Conservation (phyloP, 2,329 filamentous ascomycete genomes). For the Lojkania enalia region DNA sequence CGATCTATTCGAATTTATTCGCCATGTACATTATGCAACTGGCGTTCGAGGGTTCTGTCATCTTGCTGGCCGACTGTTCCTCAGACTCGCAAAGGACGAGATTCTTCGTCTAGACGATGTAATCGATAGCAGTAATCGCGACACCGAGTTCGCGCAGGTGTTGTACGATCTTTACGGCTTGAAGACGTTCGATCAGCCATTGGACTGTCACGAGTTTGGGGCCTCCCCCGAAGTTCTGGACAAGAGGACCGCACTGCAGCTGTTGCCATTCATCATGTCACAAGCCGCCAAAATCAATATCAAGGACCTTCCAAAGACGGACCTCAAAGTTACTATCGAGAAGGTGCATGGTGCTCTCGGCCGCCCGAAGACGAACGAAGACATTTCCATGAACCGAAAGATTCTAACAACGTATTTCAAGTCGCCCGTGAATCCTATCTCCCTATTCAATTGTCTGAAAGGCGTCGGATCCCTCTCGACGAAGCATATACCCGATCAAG, state of each 20-base stretch:
- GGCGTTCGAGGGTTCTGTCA: conserved; percentile 86
- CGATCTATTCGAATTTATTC: conserved; percentile 77
- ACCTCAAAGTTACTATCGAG: conserved; percentile 87
- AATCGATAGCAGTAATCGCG: conserved; percentile 66
- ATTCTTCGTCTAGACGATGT: conserved; percentile 74
- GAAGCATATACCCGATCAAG: conserved; percentile 62
- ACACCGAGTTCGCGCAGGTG: conserved; percentile 78
- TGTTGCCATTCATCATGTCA: conserved; percentile 81
- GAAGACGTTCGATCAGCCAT: conserved; percentile 40
- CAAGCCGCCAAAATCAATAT: conserved; percentile 83
- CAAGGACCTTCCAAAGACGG: conserved; percentile 88
- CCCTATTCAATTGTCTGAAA: conserved; percentile 77
- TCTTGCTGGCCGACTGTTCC: conserved; percentile 79
- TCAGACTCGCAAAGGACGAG: conserved; percentile 87
- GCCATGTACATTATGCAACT: conserved; percentile 79
- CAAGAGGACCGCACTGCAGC: conserved; percentile 74
- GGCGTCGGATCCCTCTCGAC: conserved; percentile 63
- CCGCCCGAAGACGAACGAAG: conserved; percentile 71
- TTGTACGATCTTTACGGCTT: conserved; percentile 47
- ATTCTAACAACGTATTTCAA: conserved; percentile 81
- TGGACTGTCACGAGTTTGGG: conserved; percentile 64
- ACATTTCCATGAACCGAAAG: conserved; percentile 84
- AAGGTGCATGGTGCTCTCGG: conserved; percentile 89
- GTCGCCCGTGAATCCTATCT: conserved; percentile 78
- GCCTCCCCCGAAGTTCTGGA: conserved; percentile 77